Base-by-base conservation (phyloP, 306 rosid species). In the Amphicarpaea edgeworthii region DNA sequence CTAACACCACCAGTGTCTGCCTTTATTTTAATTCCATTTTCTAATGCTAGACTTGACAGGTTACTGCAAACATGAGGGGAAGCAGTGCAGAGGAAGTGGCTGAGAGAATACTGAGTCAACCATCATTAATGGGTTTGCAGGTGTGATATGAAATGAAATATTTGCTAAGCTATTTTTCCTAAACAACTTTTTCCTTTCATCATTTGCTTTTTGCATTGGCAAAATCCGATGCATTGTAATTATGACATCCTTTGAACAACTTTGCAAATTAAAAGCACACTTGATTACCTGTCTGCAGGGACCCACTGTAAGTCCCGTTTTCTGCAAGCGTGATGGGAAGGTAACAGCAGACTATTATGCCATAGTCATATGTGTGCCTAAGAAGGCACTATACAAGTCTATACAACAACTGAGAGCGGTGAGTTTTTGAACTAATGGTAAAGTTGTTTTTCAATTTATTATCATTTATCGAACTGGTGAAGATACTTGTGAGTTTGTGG, bases 11-110 rank as follows among this genome's bases (percentile, higher is more conserved):
- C 37, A 37, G 26, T 53, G 43, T 43, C 3, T 41, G 28, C n/a
- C 37, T 71, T 30, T 64, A 46, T 60, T 68, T 81, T 62, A 19
- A 7, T 57, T 74, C 66, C 67, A 2, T 71, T 68, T 68, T 51
- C 81, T 84, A 69, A 84, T 78, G 62, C 66, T 28, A n/a, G 51
- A 58, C 67, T 60, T 71, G 73, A 66, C 87, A 95, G 99, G 99
- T 95, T 26, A 73, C 80, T 68, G 99, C 99, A 84, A 95, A 95
- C 85, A 86, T 95, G 97, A 90, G 99, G 78, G 97, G 97, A 85
- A 90, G 74, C 73, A 95, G 97, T 69, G 92, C 90, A 34, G 91
- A 85, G 77, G 97, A 88, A 84, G 97, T 95, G 77, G 97, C 96
- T 11, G 97, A 90, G 93, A 83, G 92, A 75, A 78, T 95, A 76